phyloP scores from a whole-genome alignment of 1,284 basidiomycete species.

The Leccinum pseudoinsigne region DNA sequence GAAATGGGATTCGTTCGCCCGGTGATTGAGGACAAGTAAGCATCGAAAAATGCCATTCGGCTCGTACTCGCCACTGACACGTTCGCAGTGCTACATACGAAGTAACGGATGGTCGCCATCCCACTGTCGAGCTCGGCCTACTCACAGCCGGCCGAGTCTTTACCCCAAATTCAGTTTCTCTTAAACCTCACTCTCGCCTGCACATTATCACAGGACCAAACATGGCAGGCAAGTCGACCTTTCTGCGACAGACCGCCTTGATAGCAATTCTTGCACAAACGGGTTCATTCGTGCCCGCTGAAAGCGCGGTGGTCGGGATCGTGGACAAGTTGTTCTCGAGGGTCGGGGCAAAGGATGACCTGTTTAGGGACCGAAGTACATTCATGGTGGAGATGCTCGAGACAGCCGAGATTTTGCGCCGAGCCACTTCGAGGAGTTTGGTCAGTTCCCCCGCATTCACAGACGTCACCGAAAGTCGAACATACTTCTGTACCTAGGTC shows the following conservation, averaged over 20 bases:
- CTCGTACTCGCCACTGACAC: constrained; percentile 2
- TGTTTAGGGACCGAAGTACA: constrained; percentile 90
- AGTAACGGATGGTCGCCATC: constrained; percentile 85
- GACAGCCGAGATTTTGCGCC: constrained; percentile 78
- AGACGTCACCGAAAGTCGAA: constrained; percentile 3
- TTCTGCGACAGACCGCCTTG: constrained; percentile 90
- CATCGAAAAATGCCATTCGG: constrained; percentile 2
- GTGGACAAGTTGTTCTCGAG: constrained; percentile 93
- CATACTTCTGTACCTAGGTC: constrained; percentile 49
- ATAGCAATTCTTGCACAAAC: constrained; percentile 91
- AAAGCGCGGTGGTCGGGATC: constrained; percentile 75
- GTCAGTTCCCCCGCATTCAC: constrained; percentile 42
- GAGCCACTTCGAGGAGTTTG: constrained; percentile 81
- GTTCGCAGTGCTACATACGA: constrained; percentile 56
- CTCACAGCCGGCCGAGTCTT: constrained; percentile 75
- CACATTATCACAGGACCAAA: constrained; percentile 94
- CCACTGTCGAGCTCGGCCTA: constrained; percentile 90
- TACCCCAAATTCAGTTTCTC: constrained; percentile 77
- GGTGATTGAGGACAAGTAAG: constrained; percentile 68
- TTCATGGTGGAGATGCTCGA: constrained; percentile 95
- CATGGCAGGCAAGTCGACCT: constrained; percentile 95
- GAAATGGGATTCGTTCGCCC: constrained; percentile 84
- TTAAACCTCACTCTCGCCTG: constrained; percentile 61
- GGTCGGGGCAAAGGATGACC: constrained; percentile 95
- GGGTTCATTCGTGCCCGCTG: constrained; percentile 92